Evolutionary conservation across 2,329 filamentous ascomycete species (phyloP).

Genomic region (Fusarium lyarnte): DNA sequence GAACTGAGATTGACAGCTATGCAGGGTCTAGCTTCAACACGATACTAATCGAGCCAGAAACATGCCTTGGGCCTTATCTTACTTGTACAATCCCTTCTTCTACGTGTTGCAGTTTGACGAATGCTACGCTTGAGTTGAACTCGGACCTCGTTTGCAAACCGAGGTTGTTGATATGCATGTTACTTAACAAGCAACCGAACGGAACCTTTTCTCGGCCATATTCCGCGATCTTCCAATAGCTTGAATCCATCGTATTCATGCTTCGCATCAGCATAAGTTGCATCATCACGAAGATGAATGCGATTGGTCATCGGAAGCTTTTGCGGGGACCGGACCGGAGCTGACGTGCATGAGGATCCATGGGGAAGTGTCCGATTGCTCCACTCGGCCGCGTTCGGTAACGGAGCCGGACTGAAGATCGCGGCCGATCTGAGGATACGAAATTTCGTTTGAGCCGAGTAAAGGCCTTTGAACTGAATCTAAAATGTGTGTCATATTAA

Average conservation of each 20-base stretch:
- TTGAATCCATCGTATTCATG: background rate
- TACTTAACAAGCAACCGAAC: background rate
- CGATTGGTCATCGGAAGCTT: background rate
- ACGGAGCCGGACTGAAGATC: background rate
- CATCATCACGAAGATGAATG: too few species aligned
- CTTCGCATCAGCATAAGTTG: background rate
- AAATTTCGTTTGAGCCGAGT: background rate
- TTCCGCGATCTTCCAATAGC: background rate
- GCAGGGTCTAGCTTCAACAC: background rate
- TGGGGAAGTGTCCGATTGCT: background rate
- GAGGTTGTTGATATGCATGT: background rate
- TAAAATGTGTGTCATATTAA: background rate
- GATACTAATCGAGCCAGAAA: background rate
- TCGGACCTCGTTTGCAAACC: background rate
- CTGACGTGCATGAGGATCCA: background rate
- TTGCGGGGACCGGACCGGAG: background rate
- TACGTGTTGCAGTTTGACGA: background rate
- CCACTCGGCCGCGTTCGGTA: background rate
- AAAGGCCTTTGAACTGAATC: accelerated
- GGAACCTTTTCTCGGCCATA: background rate
- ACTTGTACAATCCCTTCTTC: background rate
- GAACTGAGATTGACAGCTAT: too few species aligned
- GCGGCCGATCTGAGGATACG: background rate
- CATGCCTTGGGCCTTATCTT: background rate
- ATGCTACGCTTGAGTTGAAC: background rate